phyloP scores from a whole-genome alignment of 108 stramenopile species.

The Chaetoceros muelleri region DNA sequence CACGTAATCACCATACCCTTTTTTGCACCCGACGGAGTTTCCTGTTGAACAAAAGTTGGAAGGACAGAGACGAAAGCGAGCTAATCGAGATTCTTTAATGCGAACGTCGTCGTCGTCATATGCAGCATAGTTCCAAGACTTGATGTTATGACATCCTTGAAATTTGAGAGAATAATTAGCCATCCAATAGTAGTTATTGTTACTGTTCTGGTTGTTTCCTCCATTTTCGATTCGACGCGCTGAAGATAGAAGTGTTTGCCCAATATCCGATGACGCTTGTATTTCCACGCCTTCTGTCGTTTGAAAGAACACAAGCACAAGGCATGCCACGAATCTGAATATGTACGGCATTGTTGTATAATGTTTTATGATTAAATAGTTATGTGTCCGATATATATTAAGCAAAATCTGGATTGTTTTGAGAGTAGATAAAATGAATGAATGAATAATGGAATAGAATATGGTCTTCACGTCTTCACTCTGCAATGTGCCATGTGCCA shows the following conservation, averaged over 20 bases:
- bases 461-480: too few relatives aligned
- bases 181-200: constrained; percentile 9
- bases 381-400: too few relatives aligned
- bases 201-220: constrained; percentile 13
- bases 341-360: too few relatives aligned
- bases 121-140: constrained; percentile 20
- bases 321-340: too few relatives aligned
- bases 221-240: constrained; percentile 46
- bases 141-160: constrained; percentile 2
- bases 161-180: constrained; percentile 23
- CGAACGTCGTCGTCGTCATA: constrained; percentile 51
- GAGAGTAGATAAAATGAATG: too few relatives aligned
- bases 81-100: constrained; percentile 56
- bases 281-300: too few relatives aligned
- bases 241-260: constrained; percentile 31
- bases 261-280: constrained; percentile 32
- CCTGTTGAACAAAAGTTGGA: constrained; percentile 33
- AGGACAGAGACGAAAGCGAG: constrained; percentile 79
- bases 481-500: too few relatives aligned
- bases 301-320: too few relatives aligned
- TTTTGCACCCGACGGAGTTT: constrained; percentile 45
- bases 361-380: too few relatives aligned
- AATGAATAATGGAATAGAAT: too few relatives aligned
- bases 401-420: too few relatives aligned
- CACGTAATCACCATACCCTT: constrained; percentile 72